Evolutionary conservation across 2,329 filamentous ascomycete species (phyloP), one percentile per base, ranked within the genome.

Genomic region (Colletotrichum sp.): DNA sequence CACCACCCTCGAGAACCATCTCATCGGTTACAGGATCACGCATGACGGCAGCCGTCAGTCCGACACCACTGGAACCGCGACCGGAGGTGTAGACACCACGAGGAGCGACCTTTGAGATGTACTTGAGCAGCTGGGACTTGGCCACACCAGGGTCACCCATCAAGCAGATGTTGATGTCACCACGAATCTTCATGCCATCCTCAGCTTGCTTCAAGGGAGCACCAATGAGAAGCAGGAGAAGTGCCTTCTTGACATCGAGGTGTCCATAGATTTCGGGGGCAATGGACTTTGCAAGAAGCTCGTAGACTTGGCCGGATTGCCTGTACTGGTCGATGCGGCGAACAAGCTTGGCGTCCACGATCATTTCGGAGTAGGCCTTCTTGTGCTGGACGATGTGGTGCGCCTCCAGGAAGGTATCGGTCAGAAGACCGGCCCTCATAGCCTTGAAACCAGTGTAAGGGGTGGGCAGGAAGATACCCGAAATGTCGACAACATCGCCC

Each of bases 111-210:
- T 99, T 98, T 79, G 96, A 95, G 83, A 99, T 98, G 85, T 99
- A 99, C 87, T 98, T 98, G 79, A 99, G 91, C 79, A 99, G 88
- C 88, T 99, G 97, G 48, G 97, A 99, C 88, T 99, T 99, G 87
- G 97, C 97, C 83, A 99, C 97, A 95, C 97, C 97, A 83, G 97
- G 97, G 82, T 99, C 97, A 90, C 97, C 97, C 97, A 99, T 99
- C 82, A 99, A 88, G 84, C 97, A 98, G 78, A 99, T 94, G 86
- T 99, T 99, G 88, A 99, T 98, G 82, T 99, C 97, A 81, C 97
- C 97, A 90, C 97, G 95, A 83, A 99, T 99, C 81, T 96, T 94
- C 97, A 99, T 98, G 76, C 97, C 97, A 82, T 99, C 97, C 68
- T 96, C 96, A 91, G 98, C 98, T 82, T 97, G 94, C 86, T 99